Evolutionary conservation across 202 grass and related monocot genomes (phyloP).

Genomic region (Panicum virgatum): DNA sequence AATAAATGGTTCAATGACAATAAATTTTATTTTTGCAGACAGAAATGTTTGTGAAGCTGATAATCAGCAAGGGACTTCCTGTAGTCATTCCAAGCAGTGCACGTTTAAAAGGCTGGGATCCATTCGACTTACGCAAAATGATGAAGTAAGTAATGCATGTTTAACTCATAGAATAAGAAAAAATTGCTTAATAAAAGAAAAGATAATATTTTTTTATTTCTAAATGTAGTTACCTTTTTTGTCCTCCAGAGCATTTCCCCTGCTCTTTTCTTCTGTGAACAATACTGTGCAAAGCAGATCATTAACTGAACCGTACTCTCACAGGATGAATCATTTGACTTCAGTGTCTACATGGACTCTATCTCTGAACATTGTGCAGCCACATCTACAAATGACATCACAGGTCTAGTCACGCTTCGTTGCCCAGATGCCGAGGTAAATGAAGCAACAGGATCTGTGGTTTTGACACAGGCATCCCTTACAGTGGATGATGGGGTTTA

Average conservation of each 20-base stretch:
- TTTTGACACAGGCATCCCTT: constrained; percentile 29
- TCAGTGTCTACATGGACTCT: constrained; percentile 9
- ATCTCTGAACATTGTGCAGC: constrained; percentile 3
- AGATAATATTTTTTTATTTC: not conserved
- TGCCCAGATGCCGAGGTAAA: constrained; percentile 13
- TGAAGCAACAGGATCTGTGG: constrained; percentile 26
- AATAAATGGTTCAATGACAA: not conserved
- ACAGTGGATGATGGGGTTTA: not conserved
- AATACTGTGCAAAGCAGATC: not conserved
- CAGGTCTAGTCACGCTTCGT: constrained; percentile 32
- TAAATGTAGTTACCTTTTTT: not conserved
- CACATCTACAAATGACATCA: constrained; percentile 10
- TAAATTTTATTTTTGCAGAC: not conserved
- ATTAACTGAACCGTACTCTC: constrained; percentile 2
- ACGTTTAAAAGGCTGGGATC: constrained; percentile 37
- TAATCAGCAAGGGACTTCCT: constrained; percentile 20
- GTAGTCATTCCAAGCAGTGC: constrained; percentile 10
- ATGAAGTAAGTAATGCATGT: constrained; percentile 34
- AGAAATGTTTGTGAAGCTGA: not conserved
- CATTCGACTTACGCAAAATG: constrained; percentile 30
- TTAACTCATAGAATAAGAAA: not conserved
- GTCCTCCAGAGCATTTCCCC: not conserved
- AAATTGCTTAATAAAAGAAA: too few species aligned
- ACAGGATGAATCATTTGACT: constrained; percentile 43
- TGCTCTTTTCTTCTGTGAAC: not conserved